phyloP scores from a whole-genome alignment of 768 basidiomycete species.

The Lentinula raphanica region DNA sequence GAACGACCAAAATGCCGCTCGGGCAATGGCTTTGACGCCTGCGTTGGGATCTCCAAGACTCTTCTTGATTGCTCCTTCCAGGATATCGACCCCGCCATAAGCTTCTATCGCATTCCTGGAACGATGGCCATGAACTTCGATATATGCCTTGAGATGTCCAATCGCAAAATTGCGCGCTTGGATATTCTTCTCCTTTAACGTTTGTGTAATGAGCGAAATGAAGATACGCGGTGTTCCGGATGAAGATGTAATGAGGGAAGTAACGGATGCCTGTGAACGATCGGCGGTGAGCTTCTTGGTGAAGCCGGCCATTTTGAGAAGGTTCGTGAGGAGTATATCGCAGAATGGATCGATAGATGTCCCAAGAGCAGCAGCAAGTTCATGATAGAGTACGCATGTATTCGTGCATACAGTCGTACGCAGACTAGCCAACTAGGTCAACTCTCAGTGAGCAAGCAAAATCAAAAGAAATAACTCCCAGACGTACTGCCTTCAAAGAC shows the following conservation, averaged over 20 bases:
- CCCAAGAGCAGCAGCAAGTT: slow-evolving; percentile 66
- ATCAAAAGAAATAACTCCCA: too few relatives aligned
- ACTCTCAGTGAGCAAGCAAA: not conserved
- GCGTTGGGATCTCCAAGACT: slow-evolving; percentile 77
- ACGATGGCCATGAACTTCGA: slow-evolving; percentile 67
- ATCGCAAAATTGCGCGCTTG: slow-evolving; percentile 66
- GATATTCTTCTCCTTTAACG: slow-evolving; percentile 75
- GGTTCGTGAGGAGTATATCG: slow-evolving; percentile 69
- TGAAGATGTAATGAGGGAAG: slow-evolving; percentile 61
- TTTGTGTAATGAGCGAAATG: slow-evolving; percentile 62
- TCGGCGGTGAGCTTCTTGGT: slow-evolving; percentile 92
- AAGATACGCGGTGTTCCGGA: slow-evolving; percentile 67
- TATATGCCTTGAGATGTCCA: slow-evolving; percentile 67
- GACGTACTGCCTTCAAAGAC: slow-evolving; percentile 71
- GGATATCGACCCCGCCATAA: slow-evolving; percentile 56
- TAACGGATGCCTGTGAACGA: slow-evolving; percentile 72
- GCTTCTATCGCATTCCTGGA: slow-evolving; percentile 64
- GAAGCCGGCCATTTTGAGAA: slow-evolving; percentile 80
- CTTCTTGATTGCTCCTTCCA: slow-evolving; percentile 73
- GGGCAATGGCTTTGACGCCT: slow-evolving; percentile 66
- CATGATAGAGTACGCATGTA: slow-evolving; percentile 71
- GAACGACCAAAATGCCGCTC: slow-evolving; percentile 77
- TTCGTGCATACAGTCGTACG: slow-evolving; percentile 86
- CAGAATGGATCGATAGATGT: slow-evolving; percentile 71
- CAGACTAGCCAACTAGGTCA: slow-evolving; percentile 69